phyloP scores from a whole-genome alignment of 2,329 filamentous ascomycete genomes.

The Ceratocystis albifundus region DNA sequence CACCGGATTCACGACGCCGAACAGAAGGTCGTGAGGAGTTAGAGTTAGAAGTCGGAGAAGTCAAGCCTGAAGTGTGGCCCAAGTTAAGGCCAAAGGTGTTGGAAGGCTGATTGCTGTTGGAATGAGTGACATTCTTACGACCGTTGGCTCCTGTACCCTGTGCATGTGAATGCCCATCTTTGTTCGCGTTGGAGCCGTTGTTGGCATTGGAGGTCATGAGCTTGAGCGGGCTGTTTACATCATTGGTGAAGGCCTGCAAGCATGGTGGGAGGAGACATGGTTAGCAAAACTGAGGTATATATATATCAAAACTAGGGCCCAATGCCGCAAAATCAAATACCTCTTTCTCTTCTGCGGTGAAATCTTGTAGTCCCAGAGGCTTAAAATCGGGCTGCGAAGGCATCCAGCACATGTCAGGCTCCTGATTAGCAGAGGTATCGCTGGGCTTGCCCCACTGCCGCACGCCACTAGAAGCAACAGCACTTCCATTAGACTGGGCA shows the following conservation, averaged over 20 bases:
- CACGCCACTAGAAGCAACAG: conserved; percentile 27
- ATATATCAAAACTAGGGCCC: not conserved
- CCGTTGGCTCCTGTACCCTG: conserved; percentile 48
- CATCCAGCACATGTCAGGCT: conserved; percentile 92
- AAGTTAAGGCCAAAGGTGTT: conserved; percentile 44
- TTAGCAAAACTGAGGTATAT: not conserved
- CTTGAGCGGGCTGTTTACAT: conserved; percentile 77
- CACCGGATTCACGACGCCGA: conserved; percentile 70
- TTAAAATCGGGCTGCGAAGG: conserved; percentile 49
- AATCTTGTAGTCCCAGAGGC: conserved; percentile 61
- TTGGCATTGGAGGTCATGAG: conserved; percentile 62
- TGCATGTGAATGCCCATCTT: conserved; percentile 18
- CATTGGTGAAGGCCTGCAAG: conserved; percentile 60
- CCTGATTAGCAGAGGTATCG: conserved; percentile 61
- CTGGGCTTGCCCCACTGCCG: conserved; percentile 66
- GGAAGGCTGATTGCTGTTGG: conserved; percentile 38
- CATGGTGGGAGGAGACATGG: not conserved
- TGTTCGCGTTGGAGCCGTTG: conserved; percentile 34
- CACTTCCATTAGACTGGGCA: not conserved
- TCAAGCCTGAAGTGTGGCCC: conserved; percentile 25
- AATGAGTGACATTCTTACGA: conserved; percentile 71
- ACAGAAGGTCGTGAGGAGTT: conserved; percentile 59
- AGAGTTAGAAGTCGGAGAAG: conserved; percentile 45
- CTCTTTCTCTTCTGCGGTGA: conserved; percentile 52
- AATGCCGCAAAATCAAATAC: conserved; percentile 30